Percentiles rank a stretch among this genome's conserved stretches.
phyloP scores from a whole-genome alignment of 805 yeast genomes.

The Komagataella pastoris region DNA sequence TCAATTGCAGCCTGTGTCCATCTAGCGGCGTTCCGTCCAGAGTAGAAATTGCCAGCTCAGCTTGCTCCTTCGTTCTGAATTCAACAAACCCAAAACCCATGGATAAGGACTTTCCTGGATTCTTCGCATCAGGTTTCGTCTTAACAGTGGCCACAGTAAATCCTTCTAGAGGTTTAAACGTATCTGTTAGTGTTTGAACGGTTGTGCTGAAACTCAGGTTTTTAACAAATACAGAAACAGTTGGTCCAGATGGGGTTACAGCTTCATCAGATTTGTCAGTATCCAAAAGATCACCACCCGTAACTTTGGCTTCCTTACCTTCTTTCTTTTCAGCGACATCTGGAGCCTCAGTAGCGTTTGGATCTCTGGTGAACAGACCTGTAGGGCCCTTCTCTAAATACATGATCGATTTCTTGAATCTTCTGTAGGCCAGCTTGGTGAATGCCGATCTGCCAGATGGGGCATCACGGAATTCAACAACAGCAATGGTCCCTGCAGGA shows the following conservation, averaged over 20 bases:
- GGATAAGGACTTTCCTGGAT: slow-evolving; percentile 51
- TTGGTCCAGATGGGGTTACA: slow-evolving; percentile 45
- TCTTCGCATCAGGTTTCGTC: slow-evolving; percentile 78
- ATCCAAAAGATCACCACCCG: slow-evolving; percentile 30
- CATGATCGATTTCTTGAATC: slow-evolving; percentile 76
- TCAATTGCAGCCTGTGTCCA: slow-evolving; percentile 84
- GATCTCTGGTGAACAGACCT: slow-evolving; percentile 55
- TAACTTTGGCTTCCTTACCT: slow-evolving; percentile 27
- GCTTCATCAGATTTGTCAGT: slow-evolving; percentile 12
- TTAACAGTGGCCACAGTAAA: slow-evolving; percentile 74
- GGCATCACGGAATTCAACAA: slow-evolving; percentile 74
- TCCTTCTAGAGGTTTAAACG: slow-evolving; percentile 65
- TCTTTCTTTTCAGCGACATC: slow-evolving; percentile 20
- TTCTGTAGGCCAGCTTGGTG: slow-evolving; percentile 70
- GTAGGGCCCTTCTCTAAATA: slow-evolving; percentile 93
- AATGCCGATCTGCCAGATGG: slow-evolving; percentile 86
- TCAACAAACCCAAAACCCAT: slow-evolving; percentile 99
- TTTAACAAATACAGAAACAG: slow-evolving; percentile 83
- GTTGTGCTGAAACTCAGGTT: slow-evolving; percentile 83
- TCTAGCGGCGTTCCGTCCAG: slow-evolving; percentile 71
- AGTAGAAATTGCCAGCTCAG: slow-evolving; percentile 57
- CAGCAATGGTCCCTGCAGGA: slow-evolving; percentile 92
- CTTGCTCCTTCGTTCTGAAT: slow-evolving; percentile 67
- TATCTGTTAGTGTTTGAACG: slow-evolving; percentile 33
- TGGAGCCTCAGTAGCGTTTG: slow-evolving; percentile 22